Conservation (phyloP, 106 monocot genomes). For the Dendrobium nobile region DNA sequence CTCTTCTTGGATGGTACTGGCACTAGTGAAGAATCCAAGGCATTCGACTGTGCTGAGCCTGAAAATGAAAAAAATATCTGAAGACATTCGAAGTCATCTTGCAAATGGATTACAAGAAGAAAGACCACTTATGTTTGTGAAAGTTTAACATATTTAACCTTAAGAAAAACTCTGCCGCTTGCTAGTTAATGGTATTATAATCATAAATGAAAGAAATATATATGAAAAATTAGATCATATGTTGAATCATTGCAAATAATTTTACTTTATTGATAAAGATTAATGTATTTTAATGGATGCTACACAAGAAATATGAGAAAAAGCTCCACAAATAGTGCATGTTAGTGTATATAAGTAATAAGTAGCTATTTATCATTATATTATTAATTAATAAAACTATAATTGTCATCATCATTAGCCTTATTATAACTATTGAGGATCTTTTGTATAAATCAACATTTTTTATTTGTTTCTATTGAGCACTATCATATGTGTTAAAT, state of each 20-base stretch:
- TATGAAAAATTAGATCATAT: not conserved
- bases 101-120: not conserved
- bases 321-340: not conserved
- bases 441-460: not conserved
- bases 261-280: not conserved
- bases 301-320: not conserved
- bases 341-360: not conserved
- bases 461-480: not conserved
- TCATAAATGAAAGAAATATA: not conserved
- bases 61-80: slow-evolving; percentile 8
- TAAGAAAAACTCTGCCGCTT: not conserved
- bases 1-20: slow-evolving; percentile 63
- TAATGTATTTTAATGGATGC: not conserved
- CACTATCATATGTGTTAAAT: not conserved
- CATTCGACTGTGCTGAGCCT: slow-evolving; percentile 50
- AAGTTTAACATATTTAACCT: not conserved
- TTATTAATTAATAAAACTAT: not conserved
- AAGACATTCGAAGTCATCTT: not conserved
- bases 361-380: not conserved
- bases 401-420: not conserved
- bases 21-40: slow-evolving; percentile 53
- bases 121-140: not conserved
- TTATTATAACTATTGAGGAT: not conserved
- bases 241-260: not conserved
- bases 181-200: not conserved